These are phyloP conservation scores for Candida montana DNA, from an alignment of 805 yeast genomes.

Conservation along the genomic window DNA sequence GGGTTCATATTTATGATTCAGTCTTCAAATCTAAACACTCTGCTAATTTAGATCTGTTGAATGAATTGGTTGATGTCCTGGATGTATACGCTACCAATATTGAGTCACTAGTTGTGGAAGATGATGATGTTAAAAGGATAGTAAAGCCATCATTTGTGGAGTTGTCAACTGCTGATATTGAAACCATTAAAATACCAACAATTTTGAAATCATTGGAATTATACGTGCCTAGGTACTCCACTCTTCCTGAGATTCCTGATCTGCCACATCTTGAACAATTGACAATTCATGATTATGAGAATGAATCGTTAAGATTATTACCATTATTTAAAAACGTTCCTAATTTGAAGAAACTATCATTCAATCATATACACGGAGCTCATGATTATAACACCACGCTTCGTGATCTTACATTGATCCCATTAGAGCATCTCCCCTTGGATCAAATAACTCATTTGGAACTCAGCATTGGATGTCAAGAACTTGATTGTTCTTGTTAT, in stretches of 20 bases:
- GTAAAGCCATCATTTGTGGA: slow-evolving; percentile 10
- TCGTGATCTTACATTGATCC: slow-evolving; percentile 26
- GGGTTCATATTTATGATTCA: slow-evolving; percentile 30
- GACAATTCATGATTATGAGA: slow-evolving; percentile 29
- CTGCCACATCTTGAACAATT: slow-evolving; percentile 10
- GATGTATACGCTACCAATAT: slow-evolving; percentile 19
- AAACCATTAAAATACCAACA: slow-evolving; percentile 8
- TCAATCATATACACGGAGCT: slow-evolving; percentile 43
- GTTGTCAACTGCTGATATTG: slow-evolving; percentile 4
- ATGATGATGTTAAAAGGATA: slow-evolving; percentile 11
- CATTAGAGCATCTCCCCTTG: slow-evolving; percentile 31
- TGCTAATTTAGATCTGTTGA: slow-evolving; percentile 17
- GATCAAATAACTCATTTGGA: slow-evolving; percentile 39
- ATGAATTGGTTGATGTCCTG: slow-evolving; percentile 21
- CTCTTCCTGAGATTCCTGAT: background rate
- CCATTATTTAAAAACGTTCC: slow-evolving; percentile 21
- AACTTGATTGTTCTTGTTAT: slow-evolving; percentile 40
- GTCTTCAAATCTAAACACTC: slow-evolving; percentile 23
- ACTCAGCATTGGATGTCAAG: slow-evolving; percentile 49
- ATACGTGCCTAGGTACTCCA: slow-evolving; percentile 11
- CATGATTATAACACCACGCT: slow-evolving; percentile 34
- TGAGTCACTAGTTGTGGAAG: slow-evolving; percentile 9
- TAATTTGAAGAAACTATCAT: slow-evolving; percentile 29
- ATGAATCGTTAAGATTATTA: slow-evolving; percentile 33
- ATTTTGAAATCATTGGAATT: slow-evolving; percentile 6